A percentile compares a stretch with the other conserved stretches of the same genome.
phyloP scores from a whole-genome alignment of 768 basidiomycete genomes.

The Tephrocybe sp. region DNA sequence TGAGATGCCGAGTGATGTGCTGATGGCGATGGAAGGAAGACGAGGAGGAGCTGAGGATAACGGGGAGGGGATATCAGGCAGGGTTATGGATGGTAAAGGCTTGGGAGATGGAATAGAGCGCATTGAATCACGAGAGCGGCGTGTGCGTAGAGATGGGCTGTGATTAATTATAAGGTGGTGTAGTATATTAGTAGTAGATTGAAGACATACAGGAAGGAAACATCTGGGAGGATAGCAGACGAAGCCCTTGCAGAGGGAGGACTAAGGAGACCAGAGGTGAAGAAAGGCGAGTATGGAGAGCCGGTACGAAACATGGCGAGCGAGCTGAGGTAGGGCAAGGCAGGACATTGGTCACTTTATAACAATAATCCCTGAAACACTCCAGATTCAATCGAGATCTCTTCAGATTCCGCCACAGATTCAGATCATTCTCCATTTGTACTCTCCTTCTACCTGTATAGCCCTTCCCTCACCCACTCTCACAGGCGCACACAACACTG shows the following conservation, averaged over 20 bases:
- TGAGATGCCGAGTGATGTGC: conserved; percentile 24
- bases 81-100: conserved; percentile 51
- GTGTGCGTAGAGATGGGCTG: conserved; percentile 27
- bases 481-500: no score
- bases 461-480: no score
- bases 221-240: conserved; percentile 24
- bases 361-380: neutral
- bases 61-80: conserved; percentile 35
- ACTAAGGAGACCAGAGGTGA: conserved; percentile 51
- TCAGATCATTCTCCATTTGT: neutral
- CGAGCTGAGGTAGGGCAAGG: neutral
- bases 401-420: conserved; percentile 8
- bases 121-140: conserved; percentile 35
- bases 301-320: conserved; percentile 34
- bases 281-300: conserved; percentile 61
- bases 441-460: no score
- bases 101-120: conserved; percentile 57
- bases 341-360: neutral
- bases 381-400: conserved; percentile 7
- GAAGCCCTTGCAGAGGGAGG: conserved; percentile 26
- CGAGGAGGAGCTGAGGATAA: conserved; percentile 23
- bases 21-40: conserved; percentile 27
- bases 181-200: conserved; percentile 17
- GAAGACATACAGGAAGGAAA: conserved; percentile 34
- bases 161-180: conserved; percentile 46